Evolutionary conservation across 2,329 filamentous ascomycete genomes (phyloP).

Genomic region (Aureobasidium leucospermi): DNA sequence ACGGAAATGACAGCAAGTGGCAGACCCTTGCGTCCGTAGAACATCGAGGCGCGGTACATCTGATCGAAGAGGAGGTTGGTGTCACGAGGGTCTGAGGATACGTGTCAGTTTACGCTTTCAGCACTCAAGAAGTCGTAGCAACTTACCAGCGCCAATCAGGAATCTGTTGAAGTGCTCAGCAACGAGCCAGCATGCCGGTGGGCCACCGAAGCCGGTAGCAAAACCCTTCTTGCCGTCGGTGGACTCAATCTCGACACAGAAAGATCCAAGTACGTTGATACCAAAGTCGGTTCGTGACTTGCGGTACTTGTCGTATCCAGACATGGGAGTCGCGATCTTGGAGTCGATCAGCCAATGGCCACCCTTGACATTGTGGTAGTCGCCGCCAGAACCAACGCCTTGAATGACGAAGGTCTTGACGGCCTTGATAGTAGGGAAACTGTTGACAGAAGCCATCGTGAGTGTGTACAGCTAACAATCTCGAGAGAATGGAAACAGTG

Average conservation of each 20-base stretch:
- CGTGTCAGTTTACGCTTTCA: constrained; percentile 13
- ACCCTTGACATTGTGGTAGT: constrained; percentile 85
- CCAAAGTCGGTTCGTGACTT: constrained; percentile 86
- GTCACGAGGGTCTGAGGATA: constrained; percentile 68
- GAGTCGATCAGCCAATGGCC: constrained; percentile 78
- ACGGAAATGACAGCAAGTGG: constrained; percentile 88
- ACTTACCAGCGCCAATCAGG: constrained; percentile 64
- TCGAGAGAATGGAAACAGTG: constrained; percentile 3
- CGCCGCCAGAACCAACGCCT: constrained; percentile 58
- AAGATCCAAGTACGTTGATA: constrained; percentile 90
- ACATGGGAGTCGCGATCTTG: constrained; percentile 88
- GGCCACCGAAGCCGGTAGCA: constrained; percentile 88
- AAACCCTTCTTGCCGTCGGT: constrained; percentile 89
- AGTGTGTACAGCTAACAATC: background rate
- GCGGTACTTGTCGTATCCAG: constrained; percentile 80
- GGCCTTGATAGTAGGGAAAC: constrained; percentile 69
- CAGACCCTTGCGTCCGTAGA: constrained; percentile 89
- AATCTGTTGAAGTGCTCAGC: constrained; percentile 92
- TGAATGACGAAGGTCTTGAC: constrained; percentile 66
- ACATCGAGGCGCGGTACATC: constrained; percentile 95
- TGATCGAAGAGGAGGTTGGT: constrained; percentile 91
- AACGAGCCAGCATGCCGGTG: constrained; percentile 88
- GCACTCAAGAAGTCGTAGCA: background rate
- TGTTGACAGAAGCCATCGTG: constrained; percentile 33
- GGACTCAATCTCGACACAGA: constrained; percentile 83